These are phyloP conservation scores for Ceratocystis eucalypticola DNA, from an alignment of 2,329 filamentous ascomycete genomes.

Conservation along the genomic window DNA sequence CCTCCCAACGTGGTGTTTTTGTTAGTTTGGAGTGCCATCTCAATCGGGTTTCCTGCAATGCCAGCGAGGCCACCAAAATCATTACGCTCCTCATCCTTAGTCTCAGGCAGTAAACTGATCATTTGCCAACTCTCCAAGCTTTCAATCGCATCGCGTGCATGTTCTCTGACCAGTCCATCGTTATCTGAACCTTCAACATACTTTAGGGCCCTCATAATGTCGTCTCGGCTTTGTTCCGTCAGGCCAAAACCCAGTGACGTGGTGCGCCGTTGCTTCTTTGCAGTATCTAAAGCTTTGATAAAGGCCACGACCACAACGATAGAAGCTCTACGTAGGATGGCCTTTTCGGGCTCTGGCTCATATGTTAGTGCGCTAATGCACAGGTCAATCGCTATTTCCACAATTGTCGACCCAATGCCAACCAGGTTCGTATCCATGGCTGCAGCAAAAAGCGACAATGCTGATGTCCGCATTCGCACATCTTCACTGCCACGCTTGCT, in stretches of 20 bases:
- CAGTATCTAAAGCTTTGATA: slow-evolving; percentile 44
- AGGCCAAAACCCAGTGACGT: slow-evolving; percentile 38
- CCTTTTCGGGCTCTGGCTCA: slow-evolving; percentile 46
- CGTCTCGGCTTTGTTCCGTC: slow-evolving; percentile 41
- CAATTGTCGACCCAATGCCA: slow-evolving; percentile 39
- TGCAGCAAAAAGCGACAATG: slow-evolving; percentile 49
- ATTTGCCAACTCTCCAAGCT: slow-evolving; percentile 50
- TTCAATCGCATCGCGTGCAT: slow-evolving; percentile 54
- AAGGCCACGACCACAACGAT: slow-evolving; percentile 50
- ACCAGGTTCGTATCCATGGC: slow-evolving; percentile 47
- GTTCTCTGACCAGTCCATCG: slow-evolving; percentile 54
- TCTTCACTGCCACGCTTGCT: slow-evolving; percentile 54
- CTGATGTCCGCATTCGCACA: slow-evolving; percentile 54
- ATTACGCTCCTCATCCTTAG: slow-evolving; percentile 27
- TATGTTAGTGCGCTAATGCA: slow-evolving; percentile 48
- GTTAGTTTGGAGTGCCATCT: slow-evolving; percentile 21
- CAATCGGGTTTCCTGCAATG: slow-evolving; percentile 21
- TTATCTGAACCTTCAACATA: slow-evolving; percentile 54
- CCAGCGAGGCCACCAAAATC: slow-evolving; percentile 24
- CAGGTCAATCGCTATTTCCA: slow-evolving; percentile 47
- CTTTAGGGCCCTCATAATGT: slow-evolving; percentile 47
- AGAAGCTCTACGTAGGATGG: slow-evolving; percentile 53
- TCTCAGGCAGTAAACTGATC: slow-evolving; percentile 34
- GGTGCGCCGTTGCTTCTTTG: slow-evolving; percentile 33
- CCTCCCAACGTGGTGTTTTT: background rate